These are phyloP conservation scores for Lycium barbarum DNA, from an alignment of 257 asterid genomes.

Conservation along the genomic window DNA sequence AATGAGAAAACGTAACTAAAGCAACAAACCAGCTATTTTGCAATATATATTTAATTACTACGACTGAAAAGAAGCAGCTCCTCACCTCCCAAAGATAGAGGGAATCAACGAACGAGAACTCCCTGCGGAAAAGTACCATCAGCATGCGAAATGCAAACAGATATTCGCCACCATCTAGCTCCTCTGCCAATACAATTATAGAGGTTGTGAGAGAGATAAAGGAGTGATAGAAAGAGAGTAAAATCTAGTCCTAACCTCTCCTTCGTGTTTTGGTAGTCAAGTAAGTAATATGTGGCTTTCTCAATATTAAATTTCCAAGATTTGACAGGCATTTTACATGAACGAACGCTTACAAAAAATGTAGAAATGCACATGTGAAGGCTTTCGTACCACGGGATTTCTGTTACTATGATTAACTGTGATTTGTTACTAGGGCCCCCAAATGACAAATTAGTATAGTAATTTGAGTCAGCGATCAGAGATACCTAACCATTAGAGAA, in stretches of 20 bases:
- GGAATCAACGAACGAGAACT: constrained; percentile 89
- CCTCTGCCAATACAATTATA: constrained; percentile 66
- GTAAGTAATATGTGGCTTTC: neutral
- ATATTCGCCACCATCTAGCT: constrained; percentile 95
- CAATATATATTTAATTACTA: neutral
- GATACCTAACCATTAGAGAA: neutral
- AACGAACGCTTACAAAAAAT: neutral
- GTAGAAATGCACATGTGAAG: neutral
- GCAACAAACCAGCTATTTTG: neutral
- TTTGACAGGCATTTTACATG: constrained; percentile 21
- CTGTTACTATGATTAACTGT: neutral
- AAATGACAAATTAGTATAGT: neutral
- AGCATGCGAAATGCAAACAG: constrained; percentile 96
- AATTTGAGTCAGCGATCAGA: constrained; percentile 1
- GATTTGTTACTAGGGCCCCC: constrained; percentile 2
- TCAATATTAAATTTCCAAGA: neutral
- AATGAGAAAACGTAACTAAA: neutral
- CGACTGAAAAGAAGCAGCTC: neutral
- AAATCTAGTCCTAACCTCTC: neutral
- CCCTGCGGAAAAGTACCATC: constrained; percentile 96
- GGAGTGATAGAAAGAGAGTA: neutral
- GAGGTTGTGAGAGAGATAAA: constrained; percentile 32
- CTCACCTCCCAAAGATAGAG: constrained; percentile 96
- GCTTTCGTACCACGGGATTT: neutral
- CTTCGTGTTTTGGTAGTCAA: neutral